These are phyloP conservation scores for Phytopythium cucurbitacearum DNA, from an alignment of 352 stramenopile genomes.

Conservation along the genomic window DNA sequence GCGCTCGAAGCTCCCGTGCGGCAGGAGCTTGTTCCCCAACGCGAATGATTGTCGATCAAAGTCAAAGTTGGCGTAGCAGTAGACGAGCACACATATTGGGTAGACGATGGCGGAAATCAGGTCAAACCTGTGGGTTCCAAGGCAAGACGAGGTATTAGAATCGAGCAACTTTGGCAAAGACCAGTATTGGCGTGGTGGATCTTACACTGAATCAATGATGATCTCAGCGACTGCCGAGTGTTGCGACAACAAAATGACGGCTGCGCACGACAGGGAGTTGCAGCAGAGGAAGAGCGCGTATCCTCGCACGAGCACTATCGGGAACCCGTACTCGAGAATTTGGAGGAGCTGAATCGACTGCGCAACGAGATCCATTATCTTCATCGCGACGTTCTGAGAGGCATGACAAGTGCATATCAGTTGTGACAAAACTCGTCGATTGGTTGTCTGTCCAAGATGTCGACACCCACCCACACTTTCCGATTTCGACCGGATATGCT, in stretches of 20 bases:
- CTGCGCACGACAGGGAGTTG: conserved; percentile 22
- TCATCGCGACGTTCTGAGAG: conserved; percentile 31
- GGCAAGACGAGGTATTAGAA: not conserved
- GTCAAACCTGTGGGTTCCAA: conserved; percentile 21
- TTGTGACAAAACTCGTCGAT: not conserved
- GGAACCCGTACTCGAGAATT: conserved; percentile 29
- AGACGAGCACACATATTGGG: conserved; percentile 21
- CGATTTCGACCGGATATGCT: conserved; percentile 23
- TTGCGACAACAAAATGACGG: conserved; percentile 15
- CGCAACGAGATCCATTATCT: conserved; percentile 19
- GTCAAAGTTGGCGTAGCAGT: conserved; percentile 26
- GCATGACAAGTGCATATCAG: not conserved
- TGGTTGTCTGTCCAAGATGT: not conserved
- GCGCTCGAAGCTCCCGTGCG: conserved; percentile 24
- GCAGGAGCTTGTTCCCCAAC: conserved; percentile 13
- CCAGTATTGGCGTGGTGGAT: not conserved
- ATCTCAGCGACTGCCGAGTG: conserved; percentile 26
- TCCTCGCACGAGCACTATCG: conserved; percentile 16
- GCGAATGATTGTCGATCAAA: conserved; percentile 23
- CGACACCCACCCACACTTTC: conserved; percentile 34
- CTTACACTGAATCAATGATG: conserved; percentile 31
- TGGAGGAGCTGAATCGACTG: conserved; percentile 21
- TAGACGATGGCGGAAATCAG: conserved; percentile 22
- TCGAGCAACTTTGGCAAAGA: not conserved
- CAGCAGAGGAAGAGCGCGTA: conserved; percentile 20